These are phyloP conservation scores for Fraxinus baroniana DNA, from an alignment of 305 asterid genomes.

Conservation along the genomic window DNA sequence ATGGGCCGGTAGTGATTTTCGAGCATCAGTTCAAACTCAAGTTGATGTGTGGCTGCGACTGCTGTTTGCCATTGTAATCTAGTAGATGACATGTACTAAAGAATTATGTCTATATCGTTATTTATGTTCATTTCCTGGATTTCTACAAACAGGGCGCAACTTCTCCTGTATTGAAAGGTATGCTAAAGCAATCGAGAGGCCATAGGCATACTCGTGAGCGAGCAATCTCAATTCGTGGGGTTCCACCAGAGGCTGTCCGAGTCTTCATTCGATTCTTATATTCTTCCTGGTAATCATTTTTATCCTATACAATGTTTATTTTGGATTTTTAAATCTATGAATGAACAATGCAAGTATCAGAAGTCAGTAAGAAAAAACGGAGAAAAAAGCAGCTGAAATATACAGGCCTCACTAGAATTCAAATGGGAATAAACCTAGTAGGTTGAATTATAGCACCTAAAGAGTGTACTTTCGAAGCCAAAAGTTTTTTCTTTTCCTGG, in stretches of 20 bases:
- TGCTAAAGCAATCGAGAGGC: slow-evolving; percentile 41
- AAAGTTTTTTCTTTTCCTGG: background rate
- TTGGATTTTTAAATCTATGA: background rate
- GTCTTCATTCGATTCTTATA: slow-evolving; percentile 70
- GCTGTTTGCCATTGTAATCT: background rate
- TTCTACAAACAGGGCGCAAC: slow-evolving; percentile 58
- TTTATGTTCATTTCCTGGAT: background rate
- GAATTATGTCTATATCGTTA: background rate
- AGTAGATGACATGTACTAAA: background rate
- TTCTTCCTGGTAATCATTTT: slow-evolving; percentile 63
- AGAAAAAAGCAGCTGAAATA: background rate
- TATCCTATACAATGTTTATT: background rate
- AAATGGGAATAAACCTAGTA: background rate
- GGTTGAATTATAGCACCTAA: background rate
- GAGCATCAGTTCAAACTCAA: background rate
- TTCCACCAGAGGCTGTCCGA: slow-evolving; percentile 78
- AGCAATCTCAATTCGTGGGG: slow-evolving; percentile 63
- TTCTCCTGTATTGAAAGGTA: slow-evolving; percentile 75
- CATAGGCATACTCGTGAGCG: slow-evolving; percentile 26
- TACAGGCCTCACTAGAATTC: background rate
- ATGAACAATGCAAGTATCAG: background rate
- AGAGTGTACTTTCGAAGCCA: background rate
- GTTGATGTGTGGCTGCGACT: background rate
- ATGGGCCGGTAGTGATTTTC: background rate
- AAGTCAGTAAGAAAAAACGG: background rate